Percentiles rank a stretch among this genome's conserved stretches.
Evolutionary conservation across 2,329 filamentous ascomycete species (phyloP).

Genomic region (Ascochyta rabiei): DNA sequence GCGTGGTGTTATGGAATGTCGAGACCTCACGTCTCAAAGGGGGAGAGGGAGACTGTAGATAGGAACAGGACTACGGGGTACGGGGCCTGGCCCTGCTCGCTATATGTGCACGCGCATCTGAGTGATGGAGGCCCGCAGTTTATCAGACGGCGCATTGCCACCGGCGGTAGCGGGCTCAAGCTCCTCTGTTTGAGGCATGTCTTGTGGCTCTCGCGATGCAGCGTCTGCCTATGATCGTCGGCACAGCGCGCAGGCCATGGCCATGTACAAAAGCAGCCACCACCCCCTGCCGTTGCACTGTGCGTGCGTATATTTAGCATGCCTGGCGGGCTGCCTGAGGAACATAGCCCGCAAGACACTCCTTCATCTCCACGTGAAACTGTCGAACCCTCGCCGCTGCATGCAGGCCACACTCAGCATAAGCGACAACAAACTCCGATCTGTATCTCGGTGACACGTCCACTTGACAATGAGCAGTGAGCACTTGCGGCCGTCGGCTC

Average conservation of each 20-base stretch:
- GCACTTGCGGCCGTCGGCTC: not conserved
- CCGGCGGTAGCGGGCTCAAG: conserved; percentile 4
- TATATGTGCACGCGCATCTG: conserved; percentile 27
- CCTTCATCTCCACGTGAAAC: conserved; percentile 10
- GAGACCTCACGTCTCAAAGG: conserved; percentile 3
- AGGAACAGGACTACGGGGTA: conserved; percentile 8
- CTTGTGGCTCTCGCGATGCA: conserved; percentile 2
- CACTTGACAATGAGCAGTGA: not conserved
- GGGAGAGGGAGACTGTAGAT: conserved; percentile 1
- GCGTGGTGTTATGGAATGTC: not conserved
- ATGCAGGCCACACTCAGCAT: conserved; percentile 1
- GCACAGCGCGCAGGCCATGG: conserved; percentile 14
- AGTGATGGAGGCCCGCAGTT: conserved; percentile 24
- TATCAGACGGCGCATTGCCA: conserved; percentile 7
- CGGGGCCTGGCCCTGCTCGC: conserved; percentile 27
- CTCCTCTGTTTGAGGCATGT: conserved; percentile 1
- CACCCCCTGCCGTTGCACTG: conserved; percentile 15
- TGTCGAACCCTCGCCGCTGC: not conserved
- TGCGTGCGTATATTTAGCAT: conserved; percentile 17
- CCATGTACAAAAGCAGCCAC: conserved; percentile 10
- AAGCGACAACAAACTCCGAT: conserved; percentile 8
- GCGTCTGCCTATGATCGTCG: conserved; percentile 1
- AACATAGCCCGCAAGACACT: conserved; percentile 4
- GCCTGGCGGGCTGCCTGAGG: conserved; percentile 8
- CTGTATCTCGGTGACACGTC: conserved; percentile 5